Evolutionary conservation across 768 basidiomycete genomes (phyloP), one percentile per base, ranked within the genome.

Genomic region (Leucocoprinus leucothites): DNA sequence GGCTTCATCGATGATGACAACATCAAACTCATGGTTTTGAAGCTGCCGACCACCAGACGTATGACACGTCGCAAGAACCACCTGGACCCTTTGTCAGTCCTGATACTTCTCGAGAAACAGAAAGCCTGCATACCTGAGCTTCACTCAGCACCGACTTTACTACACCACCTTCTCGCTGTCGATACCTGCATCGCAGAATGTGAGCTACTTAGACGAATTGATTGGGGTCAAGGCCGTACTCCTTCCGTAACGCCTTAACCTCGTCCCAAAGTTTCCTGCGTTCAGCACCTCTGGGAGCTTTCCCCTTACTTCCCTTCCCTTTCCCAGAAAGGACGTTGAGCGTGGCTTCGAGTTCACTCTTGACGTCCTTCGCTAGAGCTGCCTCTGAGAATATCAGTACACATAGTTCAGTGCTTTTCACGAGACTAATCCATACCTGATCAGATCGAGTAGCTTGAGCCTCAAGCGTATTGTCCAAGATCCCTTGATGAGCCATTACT

Each of bases 1-100:
- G 0, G 97, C 97, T 71, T 99, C 97, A 61, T 99, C 97, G 51
- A 99, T 95, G 44, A 99, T 88, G 9, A 94, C 84, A 0, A 96
- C 89, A 65, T 99, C 97, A 64, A 99, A 99, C 1, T 79, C 71
- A 53, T 86, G 78, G 57, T 87, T 82, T 41, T 81, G 78, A 6
- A 98, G 71, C 60, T 95, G 92, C 19, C 88, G 74, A 3, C 90
- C 87, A 0, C 96, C 97, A 4, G 96, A 83, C 11, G 93, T 90
- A 73, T 98, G 95, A 61, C 96, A 98, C 2, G 97, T 99, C 1
- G 94, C 87, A 9, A 98, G 70, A 0, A 98, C 91, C 38, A 98
- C 78, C 87, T 91, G 44, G 40, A 8, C 43, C 16, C 16, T 49
- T 4, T 18, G 22, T 24, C 14, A 34, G 9, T n/a, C 16, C 8